These are phyloP conservation scores for Fusarium chlamydosporum DNA, from an alignment of 2,329 filamentous ascomycete genomes.

Conservation along the genomic window DNA sequence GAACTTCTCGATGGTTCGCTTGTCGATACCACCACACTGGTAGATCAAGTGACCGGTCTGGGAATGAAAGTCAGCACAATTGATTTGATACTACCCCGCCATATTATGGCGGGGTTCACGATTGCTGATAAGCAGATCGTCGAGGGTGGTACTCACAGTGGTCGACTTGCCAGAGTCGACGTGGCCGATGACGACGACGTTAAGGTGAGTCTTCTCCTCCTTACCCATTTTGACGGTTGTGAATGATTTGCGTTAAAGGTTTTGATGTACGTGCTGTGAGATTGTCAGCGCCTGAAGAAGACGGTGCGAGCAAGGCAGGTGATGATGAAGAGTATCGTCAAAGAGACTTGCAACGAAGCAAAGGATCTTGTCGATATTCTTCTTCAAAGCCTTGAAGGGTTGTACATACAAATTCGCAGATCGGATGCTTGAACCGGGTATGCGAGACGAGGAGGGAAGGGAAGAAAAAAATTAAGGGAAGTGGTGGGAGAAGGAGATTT, in stretches of 20 bases:
- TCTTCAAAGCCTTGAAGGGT: conserved; percentile 24
- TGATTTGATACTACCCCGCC: conserved; percentile 17
- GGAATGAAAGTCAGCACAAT: conserved; percentile 52
- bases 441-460: conserved; percentile 61
- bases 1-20: conserved; percentile 99
- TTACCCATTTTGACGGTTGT: conserved; percentile 72
- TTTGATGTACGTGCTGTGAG: conserved; percentile 47
- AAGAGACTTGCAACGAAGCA: conserved; percentile 21
- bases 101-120: conserved; percentile 29
- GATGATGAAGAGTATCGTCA: conserved; percentile 18
- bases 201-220: conserved; percentile 95
- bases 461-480: conserved; percentile 55
- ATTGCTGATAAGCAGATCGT: conserved; percentile 23
- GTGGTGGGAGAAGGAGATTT: conserved; percentile 58
- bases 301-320: conserved; percentile 2
- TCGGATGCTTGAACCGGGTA: conserved; percentile 63
- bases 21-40: conserved; percentile 99
- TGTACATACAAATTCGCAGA: conserved; percentile 59
- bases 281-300: conserved; percentile 37
- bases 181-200: conserved; percentile 99
- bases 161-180: conserved; percentile 99
- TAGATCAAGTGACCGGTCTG: conserved; percentile 94
- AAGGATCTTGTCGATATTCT: conserved; percentile 30
- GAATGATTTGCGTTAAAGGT: conserved; percentile 44
- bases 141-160: conserved; percentile 76